Conservation (phyloP, 2,329 filamentous ascomycete genomes). For the Neopestalotiopsis rosae region DNA sequence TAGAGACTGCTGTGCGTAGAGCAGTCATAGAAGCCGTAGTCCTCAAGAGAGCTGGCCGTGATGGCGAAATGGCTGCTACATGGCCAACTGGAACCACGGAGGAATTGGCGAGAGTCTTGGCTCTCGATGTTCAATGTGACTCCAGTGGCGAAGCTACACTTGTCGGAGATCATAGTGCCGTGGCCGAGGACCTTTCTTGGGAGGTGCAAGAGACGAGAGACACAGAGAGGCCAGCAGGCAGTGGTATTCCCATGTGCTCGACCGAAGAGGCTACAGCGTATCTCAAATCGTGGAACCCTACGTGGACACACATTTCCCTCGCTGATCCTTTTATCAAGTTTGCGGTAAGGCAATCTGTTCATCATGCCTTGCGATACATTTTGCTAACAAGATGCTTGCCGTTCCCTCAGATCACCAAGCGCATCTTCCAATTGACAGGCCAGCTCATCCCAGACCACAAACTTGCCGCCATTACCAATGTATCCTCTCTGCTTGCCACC, state of each 20-base stretch:
- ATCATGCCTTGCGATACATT: neutral
- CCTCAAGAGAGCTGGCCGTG: constrained; percentile 41
- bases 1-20: constrained; percentile 55
- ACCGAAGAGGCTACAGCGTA: constrained; percentile 48
- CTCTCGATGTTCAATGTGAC: constrained; percentile 42
- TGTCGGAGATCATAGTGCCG: constrained; percentile 40
- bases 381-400: constrained; percentile 21
- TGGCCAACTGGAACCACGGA: constrained; percentile 35
- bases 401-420: constrained; percentile 74
- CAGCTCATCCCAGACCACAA: constrained; percentile 74
- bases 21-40: constrained; percentile 59
- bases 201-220: constrained; percentile 30
- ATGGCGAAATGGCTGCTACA: constrained; percentile 26
- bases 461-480: constrained; percentile 60
- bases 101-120: constrained; percentile 42
- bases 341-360: constrained; percentile 60
- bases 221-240: neutral
- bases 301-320: constrained; percentile 65
- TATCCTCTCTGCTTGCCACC: constrained; percentile 59
- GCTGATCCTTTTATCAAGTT: constrained; percentile 69
- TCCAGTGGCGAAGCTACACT: constrained; percentile 47
- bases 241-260: constrained; percentile 27
- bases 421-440: constrained; percentile 81
- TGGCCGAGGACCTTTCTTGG: constrained; percentile 39
- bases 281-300: constrained; percentile 52